Evolutionary conservation across 2,329 filamentous ascomycete species (phyloP).

Genomic region (Talaromyces sp.): DNA sequence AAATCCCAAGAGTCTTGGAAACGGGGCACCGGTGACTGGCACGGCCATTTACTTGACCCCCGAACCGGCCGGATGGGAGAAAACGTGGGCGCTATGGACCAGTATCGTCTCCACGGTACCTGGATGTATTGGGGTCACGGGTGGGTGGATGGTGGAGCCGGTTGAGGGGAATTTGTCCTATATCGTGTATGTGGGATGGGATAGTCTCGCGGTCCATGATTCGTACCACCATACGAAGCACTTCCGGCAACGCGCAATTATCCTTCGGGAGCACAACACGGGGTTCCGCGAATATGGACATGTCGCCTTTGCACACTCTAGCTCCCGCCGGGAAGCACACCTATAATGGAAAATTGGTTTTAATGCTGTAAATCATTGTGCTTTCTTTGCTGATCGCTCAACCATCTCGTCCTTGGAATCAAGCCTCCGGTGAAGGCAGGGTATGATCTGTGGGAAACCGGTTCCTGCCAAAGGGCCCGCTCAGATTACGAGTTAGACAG

Average conservation of each 20-base stretch:
- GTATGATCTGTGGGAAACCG: slow-evolving; percentile 1
- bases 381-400: not conserved
- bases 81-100: slow-evolving; percentile 31
- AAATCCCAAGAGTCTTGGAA: slow-evolving; percentile 21
- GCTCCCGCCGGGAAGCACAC: slow-evolving; percentile 9
- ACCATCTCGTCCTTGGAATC: not conserved
- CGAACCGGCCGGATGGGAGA: slow-evolving; percentile 22
- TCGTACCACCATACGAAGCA: slow-evolving; percentile 40
- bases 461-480: not conserved
- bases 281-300: slow-evolving; percentile 40
- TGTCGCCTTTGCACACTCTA: slow-evolving; percentile 30
- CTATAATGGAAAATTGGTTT: too few species aligned
- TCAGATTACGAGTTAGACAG: slow-evolving; percentile 1
- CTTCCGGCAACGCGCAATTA: slow-evolving; percentile 31
- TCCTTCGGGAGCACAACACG: slow-evolving; percentile 32
- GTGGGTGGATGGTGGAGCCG: slow-evolving; percentile 36
- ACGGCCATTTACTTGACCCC: slow-evolving; percentile 36
- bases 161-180: slow-evolving; percentile 33
- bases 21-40: slow-evolving; percentile 31
- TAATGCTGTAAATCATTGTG: too few species aligned
- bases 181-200: slow-evolving; percentile 41
- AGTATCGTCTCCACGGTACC: slow-evolving; percentile 28
- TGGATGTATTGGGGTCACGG: slow-evolving; percentile 38
- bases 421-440: not conserved
- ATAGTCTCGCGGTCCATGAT: slow-evolving; percentile 36